Evolutionary conservation across 139 green algal species (phyloP), one percentile per base, ranked within the genome.

Genomic region (Chlamydomonas asymmetrica): DNA sequence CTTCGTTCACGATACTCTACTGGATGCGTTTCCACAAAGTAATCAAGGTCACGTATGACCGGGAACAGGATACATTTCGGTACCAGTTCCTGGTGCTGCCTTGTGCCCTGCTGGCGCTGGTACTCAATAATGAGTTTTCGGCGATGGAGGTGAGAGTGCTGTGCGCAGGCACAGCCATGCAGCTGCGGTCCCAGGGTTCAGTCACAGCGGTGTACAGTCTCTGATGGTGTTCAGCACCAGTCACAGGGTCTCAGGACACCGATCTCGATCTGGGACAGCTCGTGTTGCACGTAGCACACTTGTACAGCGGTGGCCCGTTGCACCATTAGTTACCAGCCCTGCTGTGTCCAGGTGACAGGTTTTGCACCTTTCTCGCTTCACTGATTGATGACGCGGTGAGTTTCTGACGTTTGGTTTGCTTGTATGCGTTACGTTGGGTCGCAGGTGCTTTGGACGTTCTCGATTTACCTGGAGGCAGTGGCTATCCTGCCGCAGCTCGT

Each of bases 401-500:
- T n/a, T n/a, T n/a, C n/a, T n/a, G n/a, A n/a, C n/a, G n/a, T n/a
- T n/a, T n/a, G n/a, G n/a, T n/a, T n/a, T n/a, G n/a, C n/a, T n/a
- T n/a, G n/a, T n/a, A n/a, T n/a, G n/a, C n/a, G n/a, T n/a, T n/a
- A n/a, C n/a, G n/a, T n/a, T n/a, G n/a, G n/a, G n/a, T n/a, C n/a
- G n/a, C 84, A 98, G 90, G 71, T 98, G 5, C 84, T 98, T 37
- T 99, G 97, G 97, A 97, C 95, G 1, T 99, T 99, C 78, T 98
- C 92, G 22, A 98, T 99, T 71, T 99, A 98, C 78, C 82, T 99
- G 48, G 97, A 99, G 80, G 93, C 97, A 9, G 95, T 99, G 50
- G 97, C 97, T 32, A 99, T 99, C 74, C 80, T 99, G 62, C 97
- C 97, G 10, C 97, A 99, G 89, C 89, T 99, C 41, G 94, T 97